Evolutionary conservation across 352 stramenopile species (phyloP), one percentile per base, ranked within the genome.

Genomic region (Globisporangium cystogenes): DNA sequence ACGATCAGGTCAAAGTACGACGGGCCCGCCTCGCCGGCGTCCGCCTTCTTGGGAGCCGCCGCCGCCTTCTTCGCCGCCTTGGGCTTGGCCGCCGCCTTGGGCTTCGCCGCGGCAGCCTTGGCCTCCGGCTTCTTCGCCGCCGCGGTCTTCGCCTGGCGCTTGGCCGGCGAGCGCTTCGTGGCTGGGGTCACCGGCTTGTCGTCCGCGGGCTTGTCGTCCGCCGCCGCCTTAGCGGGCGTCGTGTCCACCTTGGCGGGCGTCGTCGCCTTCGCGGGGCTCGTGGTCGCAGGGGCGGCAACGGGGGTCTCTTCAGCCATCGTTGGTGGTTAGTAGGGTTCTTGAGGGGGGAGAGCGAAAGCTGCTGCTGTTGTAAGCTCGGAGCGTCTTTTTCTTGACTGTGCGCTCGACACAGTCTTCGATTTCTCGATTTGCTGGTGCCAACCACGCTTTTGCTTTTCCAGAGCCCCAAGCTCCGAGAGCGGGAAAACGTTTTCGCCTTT

Each of bases 1-100:
- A 90, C 87, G 48, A 98, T 95, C 48, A 94, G 67, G 20, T 96
- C 86, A 51, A 93, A 94, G 75, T 96, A 94, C 47, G 80, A 87
- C 21, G 78, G 76, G 12, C 84, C 82, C 20, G 26, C 43, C 15
- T 82, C 72, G 21, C 55, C 70, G 26, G 57, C 42, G 8, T 24
- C 37, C 14, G 31, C 33, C 53, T 50, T 49, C 21, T 24, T 26
- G 20, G 20, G 45, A 27, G 57, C 42, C 15, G 33, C 37, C 8
- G 48, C 24, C 10, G 31, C 33, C 53, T 50, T 49, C 21, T 24
- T 26, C 40, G 20, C 7, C 8, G 63, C 29, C 62, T 72, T 76
- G n/a, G 64, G 50, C 15, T 53, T 42, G n/a, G 65, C 62, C 16
- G 60, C 58, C 58, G 65, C 67, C 51, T 64, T 54, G 35, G 70